These are phyloP conservation scores for Thalassiosira mediterranea DNA, from an alignment of 352 stramenopile genomes.

Conservation along the genomic window DNA sequence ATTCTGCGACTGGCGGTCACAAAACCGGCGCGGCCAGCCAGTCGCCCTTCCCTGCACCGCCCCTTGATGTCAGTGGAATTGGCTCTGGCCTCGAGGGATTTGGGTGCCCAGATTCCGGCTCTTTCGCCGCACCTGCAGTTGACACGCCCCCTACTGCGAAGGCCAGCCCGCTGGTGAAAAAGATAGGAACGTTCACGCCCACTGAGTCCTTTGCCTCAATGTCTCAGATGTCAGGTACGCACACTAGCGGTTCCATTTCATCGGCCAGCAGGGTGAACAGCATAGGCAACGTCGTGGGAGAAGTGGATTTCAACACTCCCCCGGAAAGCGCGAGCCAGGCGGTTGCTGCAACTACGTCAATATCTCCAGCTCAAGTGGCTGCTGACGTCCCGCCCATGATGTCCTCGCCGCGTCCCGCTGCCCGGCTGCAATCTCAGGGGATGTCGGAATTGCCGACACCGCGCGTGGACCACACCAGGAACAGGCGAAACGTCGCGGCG, in stretches of 20 bases:
- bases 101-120: not conserved
- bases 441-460: constrained; percentile 42
- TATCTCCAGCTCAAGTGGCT: not conserved
- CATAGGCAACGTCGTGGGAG: too few species aligned
- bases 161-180: constrained; percentile 33
- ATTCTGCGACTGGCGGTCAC: too few species aligned
- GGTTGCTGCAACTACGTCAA: not conserved
- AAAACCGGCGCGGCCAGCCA: too few species aligned
- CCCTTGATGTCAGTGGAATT: constrained; percentile 16
- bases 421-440: not conserved
- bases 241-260: too few species aligned
- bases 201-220: constrained; percentile 46
- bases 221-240: too few species aligned
- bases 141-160: not conserved
- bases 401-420: not conserved
- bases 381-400: not conserved
- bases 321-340: constrained; percentile 4
- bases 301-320: constrained; percentile 18
- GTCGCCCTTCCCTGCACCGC: not conserved
- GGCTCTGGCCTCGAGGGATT: constrained; percentile 29
- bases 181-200: constrained; percentile 45
- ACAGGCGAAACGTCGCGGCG: constrained; percentile 26
- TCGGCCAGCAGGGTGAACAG: too few species aligned
- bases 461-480: constrained; percentile 42
- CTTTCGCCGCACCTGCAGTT: not conserved